Percentiles rank a stretch among this genome's conserved stretches.
Conservation (phyloP, 305 asterid species). For the Stenogyne calaminthoides region DNA sequence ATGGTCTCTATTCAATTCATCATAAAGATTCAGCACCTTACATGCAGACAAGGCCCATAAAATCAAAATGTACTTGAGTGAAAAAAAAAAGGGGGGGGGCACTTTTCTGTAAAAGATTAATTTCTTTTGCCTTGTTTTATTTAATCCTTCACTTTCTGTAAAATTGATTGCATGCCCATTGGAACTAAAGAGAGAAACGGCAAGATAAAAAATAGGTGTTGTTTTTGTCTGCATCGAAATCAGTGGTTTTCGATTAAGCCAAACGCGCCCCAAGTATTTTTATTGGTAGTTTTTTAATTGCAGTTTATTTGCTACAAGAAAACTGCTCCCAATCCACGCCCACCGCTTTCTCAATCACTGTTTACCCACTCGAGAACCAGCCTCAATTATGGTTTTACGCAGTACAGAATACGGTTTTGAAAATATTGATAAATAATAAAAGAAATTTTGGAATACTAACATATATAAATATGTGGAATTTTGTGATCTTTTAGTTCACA, state of each 20-base stretch:
- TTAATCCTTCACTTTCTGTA: slow-evolving; percentile 24
- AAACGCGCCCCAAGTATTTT: neutral
- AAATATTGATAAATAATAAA: too few species aligned
- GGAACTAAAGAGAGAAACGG: slow-evolving; percentile 15
- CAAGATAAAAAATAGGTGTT: neutral
- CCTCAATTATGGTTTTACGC: neutral
- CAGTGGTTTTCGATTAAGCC: slow-evolving; percentile 37
- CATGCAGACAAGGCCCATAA: slow-evolving; percentile 30
- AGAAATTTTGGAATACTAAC: too few species aligned
- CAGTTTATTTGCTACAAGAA: slow-evolving; percentile 34
- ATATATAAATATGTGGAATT: too few species aligned
- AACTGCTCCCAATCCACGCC: slow-evolving; percentile 22
- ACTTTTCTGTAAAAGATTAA: slow-evolving; percentile 22
- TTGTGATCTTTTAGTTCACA: too few species aligned
- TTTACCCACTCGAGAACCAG: neutral
- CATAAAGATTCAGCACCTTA: slow-evolving; percentile 32
- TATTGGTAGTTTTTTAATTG: slow-evolving; percentile 14
- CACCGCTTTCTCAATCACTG: slow-evolving; percentile 9
- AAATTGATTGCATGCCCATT: slow-evolving; percentile 23
- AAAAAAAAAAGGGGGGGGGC: neutral
- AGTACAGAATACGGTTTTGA: neutral
- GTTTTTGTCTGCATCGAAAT: slow-evolving; percentile 39
- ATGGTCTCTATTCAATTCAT: slow-evolving; percentile 28
- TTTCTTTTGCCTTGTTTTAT: neutral
- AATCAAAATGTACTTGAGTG: slow-evolving; percentile 35